Evolutionary conservation across 1,139 yeast species (phyloP).

Genomic region (Geotrichum histeridarum): DNA sequence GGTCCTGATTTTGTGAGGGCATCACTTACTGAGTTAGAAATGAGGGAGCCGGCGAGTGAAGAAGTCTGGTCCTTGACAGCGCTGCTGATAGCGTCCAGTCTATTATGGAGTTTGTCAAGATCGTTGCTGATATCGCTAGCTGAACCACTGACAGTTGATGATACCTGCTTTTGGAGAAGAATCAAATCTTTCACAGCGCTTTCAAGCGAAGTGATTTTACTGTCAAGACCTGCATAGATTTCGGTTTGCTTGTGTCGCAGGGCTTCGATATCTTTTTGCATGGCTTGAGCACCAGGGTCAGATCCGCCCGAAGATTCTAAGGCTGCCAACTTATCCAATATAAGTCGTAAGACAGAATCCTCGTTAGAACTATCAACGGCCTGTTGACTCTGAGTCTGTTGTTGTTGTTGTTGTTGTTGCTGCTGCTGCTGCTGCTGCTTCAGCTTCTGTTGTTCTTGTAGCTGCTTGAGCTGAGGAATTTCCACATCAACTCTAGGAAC

Average conservation of each 20-base stretch:
- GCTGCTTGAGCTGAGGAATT: background rate
- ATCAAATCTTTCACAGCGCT: constrained; percentile 12
- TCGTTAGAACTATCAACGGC: too few species aligned
- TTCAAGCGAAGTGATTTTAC: constrained; percentile 9
- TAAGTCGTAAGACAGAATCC: background rate
- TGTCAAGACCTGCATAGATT: constrained; percentile 10
- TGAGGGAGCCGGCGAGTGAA: constrained; percentile 24
- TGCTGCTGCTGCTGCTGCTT: background rate
- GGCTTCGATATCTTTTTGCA: constrained; percentile 7
- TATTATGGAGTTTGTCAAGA: constrained; percentile 23
- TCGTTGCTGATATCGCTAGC: constrained; percentile 21
- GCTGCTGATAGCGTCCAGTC: constrained; percentile 25
- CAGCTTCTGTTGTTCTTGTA: background rate
- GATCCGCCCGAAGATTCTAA: background rate
- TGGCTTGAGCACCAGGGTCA: background rate
- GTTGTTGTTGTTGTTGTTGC: constrained; percentile 3
- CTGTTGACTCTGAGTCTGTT: background rate
- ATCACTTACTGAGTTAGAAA: constrained; percentile 30
- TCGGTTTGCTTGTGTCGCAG: constrained; percentile 5
- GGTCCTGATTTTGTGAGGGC: constrained; percentile 33
- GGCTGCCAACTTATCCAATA: background rate
- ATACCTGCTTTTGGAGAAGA: constrained; percentile 10
- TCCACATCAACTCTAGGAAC: constrained; percentile 17
- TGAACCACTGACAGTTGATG: constrained; percentile 17
- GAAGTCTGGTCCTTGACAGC: constrained; percentile 30